These are phyloP conservation scores for Coemansia sp. DNA, from an alignment of 192 early-diverging fungal species.

Conservation along the genomic window DNA sequence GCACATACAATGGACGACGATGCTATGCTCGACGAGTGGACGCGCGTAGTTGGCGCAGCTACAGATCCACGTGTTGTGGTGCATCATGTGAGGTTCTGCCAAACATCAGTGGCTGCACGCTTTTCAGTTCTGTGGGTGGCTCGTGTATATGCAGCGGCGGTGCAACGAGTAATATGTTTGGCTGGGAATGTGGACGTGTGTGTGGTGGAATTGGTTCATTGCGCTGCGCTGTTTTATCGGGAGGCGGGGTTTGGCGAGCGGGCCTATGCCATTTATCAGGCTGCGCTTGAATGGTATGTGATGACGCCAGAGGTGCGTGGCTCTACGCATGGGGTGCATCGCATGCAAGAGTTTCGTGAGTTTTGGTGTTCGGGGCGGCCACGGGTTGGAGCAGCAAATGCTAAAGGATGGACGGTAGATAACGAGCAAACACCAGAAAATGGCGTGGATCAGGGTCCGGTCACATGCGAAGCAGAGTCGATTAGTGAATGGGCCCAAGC, in stretches of 20 bases:
- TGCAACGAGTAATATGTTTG: background rate
- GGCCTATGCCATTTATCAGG: conserved; percentile 27
- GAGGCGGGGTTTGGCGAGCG: conserved; percentile 30
- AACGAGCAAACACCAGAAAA: background rate
- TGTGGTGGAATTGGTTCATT: conserved; percentile 21
- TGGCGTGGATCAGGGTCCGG: background rate
- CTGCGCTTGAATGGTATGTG: conserved; percentile 36
- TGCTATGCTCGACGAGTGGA: conserved; percentile 22
- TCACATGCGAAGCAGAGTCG: background rate
- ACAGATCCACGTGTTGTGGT: conserved; percentile 14
- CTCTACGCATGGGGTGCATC: conserved; percentile 11
- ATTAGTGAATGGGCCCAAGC: background rate
- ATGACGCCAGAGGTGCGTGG: conserved; percentile 7
- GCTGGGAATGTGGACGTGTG: background rate
- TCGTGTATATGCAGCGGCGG: conserved; percentile 11
- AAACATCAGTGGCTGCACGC: conserved; percentile 7
- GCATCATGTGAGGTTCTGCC: conserved; percentile 16
- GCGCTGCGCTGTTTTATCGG: conserved; percentile 23
- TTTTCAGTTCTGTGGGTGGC: conserved; percentile 23
- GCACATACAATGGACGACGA: conserved; percentile 16
- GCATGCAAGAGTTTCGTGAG: conserved; percentile 15
- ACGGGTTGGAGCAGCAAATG: conserved; percentile 13
- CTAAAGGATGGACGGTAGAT: background rate
- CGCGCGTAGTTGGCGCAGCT: background rate
- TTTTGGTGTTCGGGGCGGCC: conserved; percentile 38